These are phyloP conservation scores for Blastobotrys parvus DNA, from an alignment of 805 yeast species.

Conservation along the genomic window DNA sequence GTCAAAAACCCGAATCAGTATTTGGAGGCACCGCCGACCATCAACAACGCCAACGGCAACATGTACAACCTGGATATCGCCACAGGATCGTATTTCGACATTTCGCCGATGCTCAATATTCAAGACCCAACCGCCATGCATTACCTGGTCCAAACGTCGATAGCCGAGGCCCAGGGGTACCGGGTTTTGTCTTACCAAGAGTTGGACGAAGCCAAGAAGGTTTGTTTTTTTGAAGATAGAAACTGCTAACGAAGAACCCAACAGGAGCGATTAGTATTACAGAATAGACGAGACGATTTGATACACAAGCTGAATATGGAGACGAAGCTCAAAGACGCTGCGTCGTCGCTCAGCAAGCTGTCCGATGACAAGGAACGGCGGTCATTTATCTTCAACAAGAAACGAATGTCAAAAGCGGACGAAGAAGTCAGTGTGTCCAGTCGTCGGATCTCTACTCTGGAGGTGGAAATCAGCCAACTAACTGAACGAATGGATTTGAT, in stretches of 20 bases:
- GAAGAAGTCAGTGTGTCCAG: constrained; percentile 19
- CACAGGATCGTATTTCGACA: constrained; percentile 13
- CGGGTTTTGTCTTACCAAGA: constrained; percentile 20
- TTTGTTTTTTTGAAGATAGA: constrained; percentile 5
- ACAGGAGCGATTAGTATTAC: constrained; percentile 4
- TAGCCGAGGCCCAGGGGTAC: constrained; percentile 21
- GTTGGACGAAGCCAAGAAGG: constrained; percentile 17
- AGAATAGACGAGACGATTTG: constrained; percentile 15
- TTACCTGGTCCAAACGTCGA: constrained; percentile 21
- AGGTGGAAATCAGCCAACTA: constrained; percentile 11
- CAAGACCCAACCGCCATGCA: constrained; percentile 19
- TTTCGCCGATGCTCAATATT: constrained; percentile 20
- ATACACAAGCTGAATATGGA: constrained; percentile 18
- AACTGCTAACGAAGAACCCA: neutral
- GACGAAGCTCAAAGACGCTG: constrained; percentile 21
- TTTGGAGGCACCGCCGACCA: constrained; percentile 15
- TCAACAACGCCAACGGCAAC: neutral
- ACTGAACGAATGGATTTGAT: constrained; percentile 9
- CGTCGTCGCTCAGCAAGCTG: constrained; percentile 17
- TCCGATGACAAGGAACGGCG: neutral
- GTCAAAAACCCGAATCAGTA: constrained; percentile 16
- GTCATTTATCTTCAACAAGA: constrained; percentile 11
- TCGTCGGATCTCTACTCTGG: constrained; percentile 11
- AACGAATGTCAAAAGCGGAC: constrained; percentile 17
- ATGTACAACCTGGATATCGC: constrained; percentile 7